Evolutionary conservation across 2,329 filamentous ascomycete genomes (phyloP).

Genomic region (Aspergillus eucalypticola): DNA sequence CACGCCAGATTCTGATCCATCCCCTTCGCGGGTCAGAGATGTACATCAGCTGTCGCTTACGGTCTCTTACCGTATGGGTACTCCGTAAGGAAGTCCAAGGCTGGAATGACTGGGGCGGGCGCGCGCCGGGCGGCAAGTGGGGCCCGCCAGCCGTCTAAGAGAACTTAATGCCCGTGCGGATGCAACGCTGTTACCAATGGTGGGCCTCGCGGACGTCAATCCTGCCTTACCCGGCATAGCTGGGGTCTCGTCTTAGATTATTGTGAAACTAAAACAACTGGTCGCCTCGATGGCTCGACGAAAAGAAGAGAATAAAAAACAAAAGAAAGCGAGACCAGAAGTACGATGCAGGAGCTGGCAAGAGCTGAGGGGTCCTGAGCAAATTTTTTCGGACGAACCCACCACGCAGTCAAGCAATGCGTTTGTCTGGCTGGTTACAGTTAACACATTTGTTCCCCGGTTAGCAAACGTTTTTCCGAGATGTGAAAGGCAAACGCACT

Average conservation of each 20-base stretch:
- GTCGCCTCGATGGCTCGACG: neutral
- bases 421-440: neutral
- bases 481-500: neutral
- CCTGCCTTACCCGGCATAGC: neutral
- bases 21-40: neutral
- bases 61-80: neutral
- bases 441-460: neutral
- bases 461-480: neutral
- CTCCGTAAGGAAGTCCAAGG: too few relatives aligned
- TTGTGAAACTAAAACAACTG: neutral
- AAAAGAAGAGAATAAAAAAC: too few relatives aligned
- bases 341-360: neutral
- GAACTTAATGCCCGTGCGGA: neutral
- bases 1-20: neutral
- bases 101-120: too few relatives aligned
- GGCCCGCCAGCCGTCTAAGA: neutral
- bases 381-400: neutral
- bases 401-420: neutral
- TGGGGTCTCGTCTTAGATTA: neutral
- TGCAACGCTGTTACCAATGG: neutral
- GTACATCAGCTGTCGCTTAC: neutral
- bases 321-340: neutral
- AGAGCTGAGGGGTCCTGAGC: neutral
- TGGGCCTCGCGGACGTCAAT: neutral
- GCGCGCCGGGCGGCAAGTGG: neutral